Percentiles rank a stretch among this genome's conserved stretches.
Evolutionary conservation across 2,329 filamentous ascomycete genomes (phyloP).

Genomic region (Shiraia sp.): DNA sequence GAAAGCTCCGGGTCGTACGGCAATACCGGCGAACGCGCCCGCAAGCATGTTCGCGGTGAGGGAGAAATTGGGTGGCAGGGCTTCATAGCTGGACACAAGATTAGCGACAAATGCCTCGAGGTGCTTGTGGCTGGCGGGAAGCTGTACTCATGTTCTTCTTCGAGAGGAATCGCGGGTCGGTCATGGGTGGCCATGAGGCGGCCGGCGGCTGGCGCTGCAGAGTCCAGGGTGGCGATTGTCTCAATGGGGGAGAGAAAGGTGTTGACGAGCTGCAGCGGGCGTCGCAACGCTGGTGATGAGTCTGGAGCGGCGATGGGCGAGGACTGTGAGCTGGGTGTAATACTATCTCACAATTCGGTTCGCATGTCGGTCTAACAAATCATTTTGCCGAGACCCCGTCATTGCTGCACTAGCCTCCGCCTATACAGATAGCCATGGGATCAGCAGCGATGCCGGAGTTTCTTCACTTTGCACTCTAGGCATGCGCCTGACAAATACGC

Average conservation of each 20-base stretch:
- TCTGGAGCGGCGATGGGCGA: constrained; percentile 15
- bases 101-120: constrained; percentile 24
- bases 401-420: constrained; percentile 4
- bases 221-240: constrained; percentile 41
- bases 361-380: no score
- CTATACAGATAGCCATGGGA: background rate
- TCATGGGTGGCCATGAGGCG: constrained; percentile 49
- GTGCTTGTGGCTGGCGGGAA: constrained; percentile 11
- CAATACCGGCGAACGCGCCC: constrained; percentile 94
- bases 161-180: constrained; percentile 36
- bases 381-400: constrained; percentile 26
- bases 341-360: no score
- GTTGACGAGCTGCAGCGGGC: constrained; percentile 6
- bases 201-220: constrained; percentile 38
- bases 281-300: constrained; percentile 14
- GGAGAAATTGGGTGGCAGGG: constrained; percentile 91
- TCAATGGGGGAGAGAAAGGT: constrained; percentile 6
- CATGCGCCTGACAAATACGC: background rate
- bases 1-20: constrained; percentile 61
- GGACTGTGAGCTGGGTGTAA: constrained; percentile 17
- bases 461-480: background rate
- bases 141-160: constrained; percentile 49
- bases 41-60: constrained; percentile 93
- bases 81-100: constrained; percentile 71
- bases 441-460: constrained; percentile 22